phyloP scores from a whole-genome alignment of 805 yeast genomes.

The Ogataea zsoltii region DNA sequence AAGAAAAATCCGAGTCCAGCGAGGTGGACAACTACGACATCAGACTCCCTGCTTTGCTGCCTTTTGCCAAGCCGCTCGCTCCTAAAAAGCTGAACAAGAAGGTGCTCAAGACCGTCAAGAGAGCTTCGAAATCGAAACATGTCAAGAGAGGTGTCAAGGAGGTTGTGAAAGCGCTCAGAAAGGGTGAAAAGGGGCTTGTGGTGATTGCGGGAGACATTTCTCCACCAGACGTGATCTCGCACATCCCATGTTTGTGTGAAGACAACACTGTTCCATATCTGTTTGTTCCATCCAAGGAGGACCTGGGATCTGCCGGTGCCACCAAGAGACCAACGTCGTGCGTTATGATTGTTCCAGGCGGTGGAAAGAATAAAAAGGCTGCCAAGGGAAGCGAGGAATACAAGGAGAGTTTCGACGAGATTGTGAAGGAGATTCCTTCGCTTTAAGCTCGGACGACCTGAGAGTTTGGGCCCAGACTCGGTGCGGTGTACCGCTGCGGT shows the following conservation, averaged over 20 bases:
- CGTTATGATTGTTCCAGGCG: conserved; percentile 96
- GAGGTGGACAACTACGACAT: conserved; percentile 82
- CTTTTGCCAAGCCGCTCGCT: conserved; percentile 94
- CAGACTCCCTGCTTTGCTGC: conserved; percentile 85
- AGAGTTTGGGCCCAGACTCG: conserved; percentile 4
- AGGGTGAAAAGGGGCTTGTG: conserved; percentile 97
- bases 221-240: conserved; percentile 96
- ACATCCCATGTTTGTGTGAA: conserved; percentile 96
- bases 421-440: conserved; percentile 81
- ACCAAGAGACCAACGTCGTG: conserved; percentile 99
- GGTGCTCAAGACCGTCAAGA: conserved; percentile 91
- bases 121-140: conserved; percentile 97
- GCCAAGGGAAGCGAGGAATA: conserved; percentile 80
- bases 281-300: conserved; percentile 96
- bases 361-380: conserved; percentile 82
- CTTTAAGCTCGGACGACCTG: conserved; percentile 31
- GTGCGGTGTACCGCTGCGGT: not conserved
- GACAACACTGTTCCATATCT: conserved; percentile 88
- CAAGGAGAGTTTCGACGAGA: conserved; percentile 89
- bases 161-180: conserved; percentile 95
- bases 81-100: conserved; percentile 94
- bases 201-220: conserved; percentile 97
- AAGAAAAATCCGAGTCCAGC: conserved; percentile 40
- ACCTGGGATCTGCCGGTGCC: conserved; percentile 97
- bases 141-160: conserved; percentile 99